These are phyloP conservation scores for Globisporangium ultimum DNA, from an alignment of 352 stramenopile genomes.

Conservation along the genomic window DNA sequence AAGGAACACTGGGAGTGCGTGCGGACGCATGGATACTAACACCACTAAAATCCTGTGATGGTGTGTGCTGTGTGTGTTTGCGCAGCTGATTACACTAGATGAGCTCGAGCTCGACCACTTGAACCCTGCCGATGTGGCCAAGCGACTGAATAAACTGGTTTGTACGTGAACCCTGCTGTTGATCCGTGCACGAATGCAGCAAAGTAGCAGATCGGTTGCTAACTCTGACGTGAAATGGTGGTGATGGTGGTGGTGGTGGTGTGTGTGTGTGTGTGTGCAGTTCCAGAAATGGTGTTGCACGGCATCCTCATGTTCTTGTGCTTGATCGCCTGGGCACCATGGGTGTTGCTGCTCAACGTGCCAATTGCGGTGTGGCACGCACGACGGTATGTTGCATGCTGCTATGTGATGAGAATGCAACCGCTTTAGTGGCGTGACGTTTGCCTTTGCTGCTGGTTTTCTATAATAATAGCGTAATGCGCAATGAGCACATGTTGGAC, in stretches of 20 bases:
- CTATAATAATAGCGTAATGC: conserved; percentile 37
- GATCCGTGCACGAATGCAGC: not conserved
- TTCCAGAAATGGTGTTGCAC: conserved; percentile 78
- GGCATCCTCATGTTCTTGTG: conserved; percentile 75
- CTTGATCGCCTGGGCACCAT: conserved; percentile 67
- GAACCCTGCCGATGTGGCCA: conserved; percentile 81
- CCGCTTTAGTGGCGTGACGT: not conserved
- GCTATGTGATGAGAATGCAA: not conserved
- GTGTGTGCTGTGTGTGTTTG: not conserved
- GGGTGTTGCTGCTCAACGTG: conserved; percentile 78
- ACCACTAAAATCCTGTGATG: not conserved
- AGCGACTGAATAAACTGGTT: conserved; percentile 85
- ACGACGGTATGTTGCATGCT: conserved; percentile 39
- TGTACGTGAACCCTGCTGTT: conserved; percentile 30
- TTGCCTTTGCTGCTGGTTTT: not conserved
- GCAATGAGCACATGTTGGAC: conserved; percentile 80
- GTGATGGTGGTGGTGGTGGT: not conserved
- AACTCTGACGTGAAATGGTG: not conserved
- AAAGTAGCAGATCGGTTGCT: not conserved
- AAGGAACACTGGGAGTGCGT: not conserved
- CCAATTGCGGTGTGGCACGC: conserved; percentile 73
- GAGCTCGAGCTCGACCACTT: conserved; percentile 85
- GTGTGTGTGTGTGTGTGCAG: conserved; percentile 23
- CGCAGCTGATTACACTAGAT: conserved; percentile 78
- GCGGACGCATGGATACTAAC: not conserved